These are phyloP conservation scores for Stevia rebaudiana DNA, from an alignment of 140 eudicot species.

Conservation along the genomic window DNA sequence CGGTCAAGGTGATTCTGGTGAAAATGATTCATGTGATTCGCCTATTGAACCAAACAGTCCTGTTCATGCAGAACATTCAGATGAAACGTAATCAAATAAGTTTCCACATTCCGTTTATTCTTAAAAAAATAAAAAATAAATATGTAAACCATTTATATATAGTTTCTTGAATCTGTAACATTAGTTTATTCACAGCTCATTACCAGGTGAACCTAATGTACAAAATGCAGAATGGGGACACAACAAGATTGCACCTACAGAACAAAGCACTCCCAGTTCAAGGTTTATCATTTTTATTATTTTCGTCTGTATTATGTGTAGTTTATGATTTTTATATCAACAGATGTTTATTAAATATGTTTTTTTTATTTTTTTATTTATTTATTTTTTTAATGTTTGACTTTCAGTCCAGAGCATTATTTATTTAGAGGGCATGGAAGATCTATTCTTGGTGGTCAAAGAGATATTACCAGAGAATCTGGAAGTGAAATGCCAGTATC, in stretches of 20 bases:
- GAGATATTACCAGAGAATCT: slow-evolving; percentile 47
- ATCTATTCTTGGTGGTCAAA: slow-evolving; percentile 74
- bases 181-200: slow-evolving; percentile 34
- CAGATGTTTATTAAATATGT: slow-evolving; percentile 2
- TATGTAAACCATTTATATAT: not conserved
- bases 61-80: slow-evolving; percentile 41
- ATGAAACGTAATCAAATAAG: slow-evolving; percentile 42
- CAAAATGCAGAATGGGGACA: slow-evolving; percentile 58
- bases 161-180: not conserved
- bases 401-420: slow-evolving; percentile 80
- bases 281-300: slow-evolving; percentile 37
- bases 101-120: not conserved
- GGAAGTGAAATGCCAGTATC: slow-evolving; percentile 48
- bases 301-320: not conserved
- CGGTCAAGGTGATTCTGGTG: slow-evolving; percentile 84
- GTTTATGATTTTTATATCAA: not conserved
- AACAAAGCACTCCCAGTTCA: slow-evolving; percentile 71
- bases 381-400: slow-evolving; percentile 11
- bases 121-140: not conserved
- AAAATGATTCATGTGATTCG: slow-evolving; percentile 74
- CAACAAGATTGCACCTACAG: slow-evolving; percentile 47
- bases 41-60: slow-evolving; percentile 75
- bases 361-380: not conserved
- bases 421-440: slow-evolving; percentile 64
- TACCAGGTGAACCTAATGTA: slow-evolving; percentile 50